These are phyloP conservation scores for Rhizopogon vulgaris DNA, from an alignment of 768 basidiomycete species.

Conservation along the genomic window DNA sequence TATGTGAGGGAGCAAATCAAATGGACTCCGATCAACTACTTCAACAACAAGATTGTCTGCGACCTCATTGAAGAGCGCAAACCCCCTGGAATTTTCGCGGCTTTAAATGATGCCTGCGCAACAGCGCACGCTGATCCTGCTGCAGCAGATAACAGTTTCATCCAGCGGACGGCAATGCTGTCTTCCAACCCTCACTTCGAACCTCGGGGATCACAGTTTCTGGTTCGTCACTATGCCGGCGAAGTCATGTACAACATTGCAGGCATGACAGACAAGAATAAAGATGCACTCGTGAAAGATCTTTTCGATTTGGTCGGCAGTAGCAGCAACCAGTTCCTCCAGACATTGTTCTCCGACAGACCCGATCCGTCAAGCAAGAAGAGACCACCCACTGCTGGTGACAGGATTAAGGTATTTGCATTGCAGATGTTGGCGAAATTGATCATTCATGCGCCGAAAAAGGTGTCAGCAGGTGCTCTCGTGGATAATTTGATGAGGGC, in stretches of 20 bases:
- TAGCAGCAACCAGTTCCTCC: constrained; percentile 81
- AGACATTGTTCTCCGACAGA: constrained; percentile 85
- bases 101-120: constrained; percentile 97
- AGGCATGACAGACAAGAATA: constrained; percentile 99
- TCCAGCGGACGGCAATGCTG: constrained; percentile 80
- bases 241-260: constrained; percentile 97
- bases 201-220: constrained; percentile 86
- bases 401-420: constrained; percentile 81
- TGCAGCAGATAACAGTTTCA: constrained; percentile 95
- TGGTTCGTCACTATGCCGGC: constrained; percentile 96
- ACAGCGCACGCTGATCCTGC: constrained; percentile 96
- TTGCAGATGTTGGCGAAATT: background rate
- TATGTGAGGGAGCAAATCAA: constrained; percentile 98
- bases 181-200: constrained; percentile 92
- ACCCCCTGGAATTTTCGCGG: constrained; percentile 96
- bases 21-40: constrained; percentile 99
- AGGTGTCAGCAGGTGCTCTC: constrained; percentile 91
- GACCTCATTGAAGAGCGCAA: constrained; percentile 95
- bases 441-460: background rate
- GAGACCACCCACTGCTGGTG: constrained; percentile 94
- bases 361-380: constrained; percentile 97
- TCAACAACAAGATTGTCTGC: constrained; percentile 97
- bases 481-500: constrained; percentile 98
- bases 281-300: constrained; percentile 94
- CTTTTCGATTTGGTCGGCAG: constrained; percentile 81